These are phyloP conservation scores for Irpex lacteus DNA, from an alignment of 1,284 basidiomycete genomes.

Conservation along the genomic window DNA sequence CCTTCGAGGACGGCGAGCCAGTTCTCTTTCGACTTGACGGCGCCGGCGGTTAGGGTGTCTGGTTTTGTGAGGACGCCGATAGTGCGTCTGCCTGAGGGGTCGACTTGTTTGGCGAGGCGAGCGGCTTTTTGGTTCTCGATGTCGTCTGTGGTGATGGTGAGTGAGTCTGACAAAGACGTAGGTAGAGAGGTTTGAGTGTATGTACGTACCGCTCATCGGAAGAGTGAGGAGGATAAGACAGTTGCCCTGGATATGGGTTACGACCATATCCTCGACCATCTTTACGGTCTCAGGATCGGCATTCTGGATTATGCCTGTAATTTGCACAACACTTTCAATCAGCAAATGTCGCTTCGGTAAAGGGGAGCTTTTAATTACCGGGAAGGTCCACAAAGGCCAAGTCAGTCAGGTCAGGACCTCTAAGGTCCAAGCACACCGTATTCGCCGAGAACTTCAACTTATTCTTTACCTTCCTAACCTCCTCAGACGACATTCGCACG, in stretches of 20 bases:
- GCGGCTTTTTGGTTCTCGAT: conserved; percentile 62
- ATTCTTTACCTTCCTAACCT: conserved; percentile 11
- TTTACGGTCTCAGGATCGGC: conserved; percentile 39
- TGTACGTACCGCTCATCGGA: conserved; percentile 53
- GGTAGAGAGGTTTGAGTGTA: neutral
- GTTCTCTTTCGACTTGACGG: conserved; percentile 34
- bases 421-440: conserved; percentile 41
- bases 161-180: neutral
- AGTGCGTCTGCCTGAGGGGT: conserved; percentile 51
- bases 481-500: conserved; percentile 21
- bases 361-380: conserved; percentile 25
- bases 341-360: neutral
- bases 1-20: conserved; percentile 60
- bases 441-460: conserved; percentile 38
- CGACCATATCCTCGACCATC: conserved; percentile 45
- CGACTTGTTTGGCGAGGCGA: conserved; percentile 46
- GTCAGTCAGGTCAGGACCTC: conserved; percentile 43
- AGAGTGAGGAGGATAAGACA: conserved; percentile 56
- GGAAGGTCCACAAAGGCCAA: conserved; percentile 49
- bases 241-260: conserved; percentile 38
- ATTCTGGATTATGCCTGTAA: conserved; percentile 54
- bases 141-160: conserved; percentile 42
- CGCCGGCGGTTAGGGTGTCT: conserved; percentile 47
- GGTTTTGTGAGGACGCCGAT: conserved; percentile 73
- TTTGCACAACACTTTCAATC: conserved; percentile 17